These are phyloP conservation scores for Lactifluus hygrophoroides DNA, from an alignment of 768 basidiomycete genomes.

Conservation along the genomic window DNA sequence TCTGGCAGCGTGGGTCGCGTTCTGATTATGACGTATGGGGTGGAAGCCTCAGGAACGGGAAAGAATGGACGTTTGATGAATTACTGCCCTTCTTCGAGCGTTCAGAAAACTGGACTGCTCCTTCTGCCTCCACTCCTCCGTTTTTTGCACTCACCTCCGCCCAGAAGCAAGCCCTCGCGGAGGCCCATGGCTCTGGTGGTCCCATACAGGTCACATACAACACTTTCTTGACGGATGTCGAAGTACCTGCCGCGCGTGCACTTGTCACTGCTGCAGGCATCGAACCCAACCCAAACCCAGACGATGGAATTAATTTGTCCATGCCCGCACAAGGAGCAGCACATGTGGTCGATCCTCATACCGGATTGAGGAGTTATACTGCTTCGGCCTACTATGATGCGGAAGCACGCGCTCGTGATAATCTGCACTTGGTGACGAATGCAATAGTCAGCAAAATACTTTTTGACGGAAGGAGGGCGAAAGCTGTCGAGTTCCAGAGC, in stretches of 20 bases:
- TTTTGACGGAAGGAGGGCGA: constrained; percentile 11
- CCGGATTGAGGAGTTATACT: constrained; percentile 15
- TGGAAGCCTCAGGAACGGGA: constrained; percentile 10
- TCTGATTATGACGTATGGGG: constrained; percentile 19
- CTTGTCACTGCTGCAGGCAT: constrained; percentile 7
- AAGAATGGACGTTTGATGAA: constrained; percentile 15
- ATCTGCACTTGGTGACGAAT: constrained; percentile 14
- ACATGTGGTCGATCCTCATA: constrained; percentile 9
- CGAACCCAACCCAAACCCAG: constrained; percentile 12
- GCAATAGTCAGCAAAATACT: constrained; percentile 8
- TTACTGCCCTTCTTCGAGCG: constrained; percentile 14
- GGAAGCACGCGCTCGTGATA: constrained; percentile 3
- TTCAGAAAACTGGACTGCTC: constrained; percentile 17
- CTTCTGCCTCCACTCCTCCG: constrained; percentile 3
- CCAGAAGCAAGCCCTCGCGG: constrained; percentile 5
- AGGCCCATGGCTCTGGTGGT: constrained; percentile 1
- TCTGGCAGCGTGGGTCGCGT: constrained; percentile 18
- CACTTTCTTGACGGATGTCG: constrained; percentile 14
- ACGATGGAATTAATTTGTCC: constrained; percentile 14
- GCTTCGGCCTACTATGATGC: constrained; percentile 15
- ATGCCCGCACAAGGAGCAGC: constrained; percentile 16
- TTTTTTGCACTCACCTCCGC: constrained; percentile 6
- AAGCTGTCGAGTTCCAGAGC: constrained; percentile 11
- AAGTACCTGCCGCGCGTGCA: constrained; percentile 17
- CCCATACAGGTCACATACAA: constrained; percentile 17